Percentiles rank a stretch among this genome's conserved stretches.
Evolutionary conservation across 495 filamentous ascomycete species (phyloP).

Genomic region (Annulohypoxylon moriforme): DNA sequence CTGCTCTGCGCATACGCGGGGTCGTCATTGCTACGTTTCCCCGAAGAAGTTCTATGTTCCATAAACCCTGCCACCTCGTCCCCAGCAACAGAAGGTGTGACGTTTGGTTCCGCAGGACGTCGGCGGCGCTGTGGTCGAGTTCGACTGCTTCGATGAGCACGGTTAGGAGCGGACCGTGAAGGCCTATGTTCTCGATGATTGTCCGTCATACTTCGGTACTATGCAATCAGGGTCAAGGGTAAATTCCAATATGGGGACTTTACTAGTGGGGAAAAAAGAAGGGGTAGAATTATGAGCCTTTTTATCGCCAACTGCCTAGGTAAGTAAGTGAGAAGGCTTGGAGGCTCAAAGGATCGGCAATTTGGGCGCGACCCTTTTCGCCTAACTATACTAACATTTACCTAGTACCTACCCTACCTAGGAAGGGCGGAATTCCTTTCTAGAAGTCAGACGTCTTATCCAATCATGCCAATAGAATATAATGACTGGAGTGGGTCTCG

Average conservation of each 20-base stretch:
- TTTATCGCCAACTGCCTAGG: not conserved
- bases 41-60: not conserved
- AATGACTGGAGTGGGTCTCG: not conserved
- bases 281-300: not conserved
- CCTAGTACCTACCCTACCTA: too few relatives aligned
- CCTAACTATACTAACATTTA: not conserved
- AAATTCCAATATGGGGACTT: not conserved
- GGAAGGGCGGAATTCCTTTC: not conserved
- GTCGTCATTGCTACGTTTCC: not conserved
- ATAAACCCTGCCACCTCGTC: not conserved
- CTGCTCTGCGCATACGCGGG: not conserved
- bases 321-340: not conserved
- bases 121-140: not conserved
- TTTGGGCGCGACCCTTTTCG: not conserved
- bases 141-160: not conserved
- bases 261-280: not conserved
- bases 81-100: not conserved
- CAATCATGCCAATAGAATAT: not conserved
- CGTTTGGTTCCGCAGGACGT: not conserved
- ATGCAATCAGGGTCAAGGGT: not conserved
- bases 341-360: slow-evolving; percentile 10
- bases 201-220: not conserved
- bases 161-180: not conserved
- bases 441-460: not conserved
- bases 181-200: not conserved